phyloP scores from a whole-genome alignment of 306 rosid genomes.

The Sicyos edulis region DNA sequence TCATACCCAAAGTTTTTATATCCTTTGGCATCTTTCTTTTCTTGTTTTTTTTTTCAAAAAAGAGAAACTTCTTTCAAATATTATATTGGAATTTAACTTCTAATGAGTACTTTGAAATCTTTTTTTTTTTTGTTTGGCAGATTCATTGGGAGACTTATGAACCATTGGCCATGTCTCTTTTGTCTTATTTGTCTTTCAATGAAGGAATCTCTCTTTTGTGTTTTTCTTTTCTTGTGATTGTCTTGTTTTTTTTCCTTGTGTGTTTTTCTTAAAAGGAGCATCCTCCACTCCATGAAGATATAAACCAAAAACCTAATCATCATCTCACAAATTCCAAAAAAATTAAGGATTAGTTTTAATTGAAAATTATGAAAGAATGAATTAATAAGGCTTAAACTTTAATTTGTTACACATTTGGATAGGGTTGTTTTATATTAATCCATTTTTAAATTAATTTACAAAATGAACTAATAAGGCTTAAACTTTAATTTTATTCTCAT shows the following conservation, averaged over 20 bases:
- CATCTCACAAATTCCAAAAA: neutral
- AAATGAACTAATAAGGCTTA: too few species aligned
- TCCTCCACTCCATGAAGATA: neutral
- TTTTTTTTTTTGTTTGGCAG: neutral
- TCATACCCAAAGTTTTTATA: neutral
- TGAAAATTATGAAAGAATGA: neutral
- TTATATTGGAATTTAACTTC: neutral
- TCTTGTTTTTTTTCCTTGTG: neutral
- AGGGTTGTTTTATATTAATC: too few species aligned
- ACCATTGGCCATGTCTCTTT: neutral
- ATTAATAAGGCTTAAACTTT: too few species aligned
- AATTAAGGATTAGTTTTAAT: neutral
- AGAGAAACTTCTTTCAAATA: neutral
- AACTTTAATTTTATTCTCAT: too few species aligned
- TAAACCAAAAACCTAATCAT: neutral
- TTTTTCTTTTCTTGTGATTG: neutral
- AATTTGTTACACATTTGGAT: too few species aligned
- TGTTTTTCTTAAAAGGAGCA: neutral
- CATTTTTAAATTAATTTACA: too few species aligned
- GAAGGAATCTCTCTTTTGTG: conserved; percentile 5
- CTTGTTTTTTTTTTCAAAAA: neutral
- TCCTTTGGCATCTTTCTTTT: neutral
- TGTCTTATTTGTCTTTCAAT: neutral
- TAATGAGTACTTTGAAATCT: neutral
- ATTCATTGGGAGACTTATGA: neutral